phyloP scores from a whole-genome alignment of 2,329 filamentous ascomycete species.

The Fusarium pininemorale region DNA sequence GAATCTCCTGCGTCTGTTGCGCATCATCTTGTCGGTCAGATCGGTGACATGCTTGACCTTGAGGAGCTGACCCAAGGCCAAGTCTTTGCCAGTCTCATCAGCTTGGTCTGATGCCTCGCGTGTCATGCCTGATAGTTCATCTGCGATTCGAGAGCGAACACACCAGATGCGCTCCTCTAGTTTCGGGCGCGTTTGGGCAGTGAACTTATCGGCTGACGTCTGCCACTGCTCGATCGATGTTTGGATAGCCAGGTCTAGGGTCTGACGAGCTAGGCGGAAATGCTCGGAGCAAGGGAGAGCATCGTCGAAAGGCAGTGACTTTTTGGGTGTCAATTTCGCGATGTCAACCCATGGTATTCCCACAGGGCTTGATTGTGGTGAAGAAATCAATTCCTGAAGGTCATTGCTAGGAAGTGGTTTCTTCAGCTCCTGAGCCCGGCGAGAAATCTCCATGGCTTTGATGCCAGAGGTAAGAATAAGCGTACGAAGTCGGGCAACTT shows the following conservation, averaged over 20 bases:
- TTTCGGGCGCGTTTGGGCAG: conserved; percentile 62
- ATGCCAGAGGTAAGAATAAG: conserved; percentile 86
- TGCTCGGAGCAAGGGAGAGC: conserved; percentile 54
- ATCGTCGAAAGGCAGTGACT: conserved; percentile 45
- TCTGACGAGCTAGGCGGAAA: conserved; percentile 63
- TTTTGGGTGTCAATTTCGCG: conserved; percentile 51
- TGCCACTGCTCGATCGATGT: conserved; percentile 65
- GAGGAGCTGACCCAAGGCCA: conserved; percentile 80
- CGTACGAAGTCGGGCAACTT: conserved; percentile 80
- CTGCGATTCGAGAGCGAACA: conserved; percentile 57
- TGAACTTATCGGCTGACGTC: conserved; percentile 67
- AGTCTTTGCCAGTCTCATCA: conserved; percentile 78
- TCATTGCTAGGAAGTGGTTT: conserved; percentile 45
- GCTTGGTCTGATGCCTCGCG: conserved; percentile 78
- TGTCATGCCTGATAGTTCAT: conserved; percentile 68
- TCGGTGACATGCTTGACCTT: conserved; percentile 84
- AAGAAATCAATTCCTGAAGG: conserved; percentile 33
- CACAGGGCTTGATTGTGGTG: conserved; percentile 30
- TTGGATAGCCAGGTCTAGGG: conserved; percentile 59
- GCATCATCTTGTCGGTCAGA: conserved; percentile 78
- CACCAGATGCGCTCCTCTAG: conserved; percentile 60
- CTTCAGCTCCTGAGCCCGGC: conserved; percentile 65
- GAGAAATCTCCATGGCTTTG: conserved; percentile 83
- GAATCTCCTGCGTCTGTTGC: conserved; percentile 72
- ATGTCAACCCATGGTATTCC: conserved; percentile 55